These are phyloP conservation scores for Pisolithus microcarpus DNA, from an alignment of 768 basidiomycete species.

Conservation along the genomic window DNA sequence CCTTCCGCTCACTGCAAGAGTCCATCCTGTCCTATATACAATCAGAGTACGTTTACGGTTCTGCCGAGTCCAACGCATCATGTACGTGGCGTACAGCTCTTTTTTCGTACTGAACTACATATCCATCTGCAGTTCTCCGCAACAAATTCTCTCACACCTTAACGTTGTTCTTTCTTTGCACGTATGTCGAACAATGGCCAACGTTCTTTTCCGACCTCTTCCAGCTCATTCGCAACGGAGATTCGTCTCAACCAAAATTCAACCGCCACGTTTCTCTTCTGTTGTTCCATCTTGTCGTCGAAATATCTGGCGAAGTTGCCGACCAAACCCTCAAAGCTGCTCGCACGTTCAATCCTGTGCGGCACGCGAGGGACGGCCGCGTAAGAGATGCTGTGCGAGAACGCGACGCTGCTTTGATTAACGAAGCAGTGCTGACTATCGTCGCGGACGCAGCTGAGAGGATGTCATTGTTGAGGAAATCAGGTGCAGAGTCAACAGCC, in stretches of 20 bases:
- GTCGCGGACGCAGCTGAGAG: constrained; percentile 63
- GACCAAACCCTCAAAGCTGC: constrained; percentile 92
- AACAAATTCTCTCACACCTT: constrained; percentile 94
- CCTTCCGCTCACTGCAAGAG: constrained; percentile 67
- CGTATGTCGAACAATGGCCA: constrained; percentile 82
- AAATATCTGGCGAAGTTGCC: constrained; percentile 96
- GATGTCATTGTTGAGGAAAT: constrained; percentile 47
- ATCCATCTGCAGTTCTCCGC: constrained; percentile 56
- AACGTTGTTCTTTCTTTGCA: constrained; percentile 81
- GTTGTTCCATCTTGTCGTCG: constrained; percentile 85
- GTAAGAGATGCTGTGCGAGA: constrained; percentile 89
- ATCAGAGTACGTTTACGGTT: constrained; percentile 80
- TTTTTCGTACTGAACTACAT: constrained; percentile 8
- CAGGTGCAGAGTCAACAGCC: constrained; percentile 41
- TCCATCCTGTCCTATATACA: constrained; percentile 77
- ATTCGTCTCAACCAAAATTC: constrained; percentile 51
- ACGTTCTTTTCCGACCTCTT: constrained; percentile 77
- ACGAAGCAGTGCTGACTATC: constrained; percentile 80
- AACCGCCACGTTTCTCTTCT: constrained; percentile 84
- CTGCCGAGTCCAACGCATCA: constrained; percentile 71
- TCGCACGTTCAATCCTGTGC: constrained; percentile 56
- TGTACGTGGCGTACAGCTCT: constrained; percentile 51
- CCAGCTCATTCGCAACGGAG: constrained; percentile 57
- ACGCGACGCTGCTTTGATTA: constrained; percentile 79
- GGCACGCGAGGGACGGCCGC: constrained; percentile 75